Evolutionary conservation across 257 asterid species (phyloP).

Genomic region (Nicotiana undulata): DNA sequence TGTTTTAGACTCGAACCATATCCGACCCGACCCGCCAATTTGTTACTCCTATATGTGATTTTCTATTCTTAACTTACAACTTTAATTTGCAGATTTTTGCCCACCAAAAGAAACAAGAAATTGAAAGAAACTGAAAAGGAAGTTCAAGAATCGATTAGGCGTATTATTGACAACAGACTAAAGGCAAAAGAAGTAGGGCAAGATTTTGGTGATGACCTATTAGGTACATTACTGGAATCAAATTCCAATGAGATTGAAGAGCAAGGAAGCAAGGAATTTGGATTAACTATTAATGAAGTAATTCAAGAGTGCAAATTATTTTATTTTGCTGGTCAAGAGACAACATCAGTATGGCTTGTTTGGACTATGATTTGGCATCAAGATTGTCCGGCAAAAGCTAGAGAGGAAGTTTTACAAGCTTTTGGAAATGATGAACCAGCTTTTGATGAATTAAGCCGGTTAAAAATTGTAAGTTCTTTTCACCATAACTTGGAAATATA

Average conservation of each 20-base stretch:
- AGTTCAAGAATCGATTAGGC: conserved; percentile 13
- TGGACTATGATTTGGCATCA: conserved; percentile 18
- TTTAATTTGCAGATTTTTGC: conserved; percentile 23
- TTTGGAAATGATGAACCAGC: conserved; percentile 4
- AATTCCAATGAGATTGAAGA: conserved; percentile 19
- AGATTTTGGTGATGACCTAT: conserved; percentile 12
- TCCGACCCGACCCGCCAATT: too few species aligned
- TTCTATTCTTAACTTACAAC: neutral
- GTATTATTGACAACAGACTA: conserved; percentile 22
- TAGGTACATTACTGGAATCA: conserved; percentile 18
- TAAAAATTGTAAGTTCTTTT: conserved; percentile 12
- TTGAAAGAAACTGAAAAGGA: conserved; percentile 21
- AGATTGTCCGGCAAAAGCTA: conserved; percentile 15
- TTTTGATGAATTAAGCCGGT: conserved; percentile 9
- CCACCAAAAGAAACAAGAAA: conserved; percentile 31
- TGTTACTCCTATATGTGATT: too few species aligned
- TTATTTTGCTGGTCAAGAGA: conserved; percentile 19
- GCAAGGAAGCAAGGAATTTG: conserved; percentile 4
- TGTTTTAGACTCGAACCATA: too few species aligned
- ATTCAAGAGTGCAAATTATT: conserved; percentile 20
- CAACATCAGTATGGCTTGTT: conserved; percentile 9
- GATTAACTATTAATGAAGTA: conserved; percentile 5
- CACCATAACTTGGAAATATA: too few species aligned
- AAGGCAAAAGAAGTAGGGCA: conserved; percentile 31
- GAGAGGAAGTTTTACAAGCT: conserved; percentile 9